Base-by-base conservation (phyloP, 768 basidiomycete species). In the Hortiboletus campestris region DNA sequence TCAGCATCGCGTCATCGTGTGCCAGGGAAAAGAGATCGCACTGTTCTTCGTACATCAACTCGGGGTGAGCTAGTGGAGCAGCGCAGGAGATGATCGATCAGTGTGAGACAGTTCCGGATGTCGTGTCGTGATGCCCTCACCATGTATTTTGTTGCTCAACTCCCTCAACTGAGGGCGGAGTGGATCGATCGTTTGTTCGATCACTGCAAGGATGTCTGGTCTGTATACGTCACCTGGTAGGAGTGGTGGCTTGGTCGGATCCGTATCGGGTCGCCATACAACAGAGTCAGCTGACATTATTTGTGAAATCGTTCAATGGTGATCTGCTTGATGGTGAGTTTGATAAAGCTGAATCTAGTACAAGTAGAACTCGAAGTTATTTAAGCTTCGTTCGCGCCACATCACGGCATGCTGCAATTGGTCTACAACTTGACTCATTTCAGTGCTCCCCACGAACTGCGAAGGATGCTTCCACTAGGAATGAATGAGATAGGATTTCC, bases 71-170 rank as follows among this genome's bases (percentile, higher is more conserved):
- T 91, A 25, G 20, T 32, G 16, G 31, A 7, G 22, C 7, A 38
- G 13, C 29, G 22, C 22, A 35, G n/a, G 8, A 13, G 8, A 45
- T 25, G 36, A 6, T 42, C 4, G 56, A 59, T 62, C 49, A 57
- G 47, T 36, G 9, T 16, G 8, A 51, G 12, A 54, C n/a, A 20
- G 20, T 17, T 17, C 12, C n/a, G 8, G 8, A 35, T 20, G 38
- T 46, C 3, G 3, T 17, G 10, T 7, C n/a, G 14, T 13, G 20
- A 35, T 17, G 6, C 7, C 5, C 48, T 35, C 63, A 86, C 89
- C 80, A 56, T 88, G 88, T 25, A 93, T 89, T 61, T 89, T 84
- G 35, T 89, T 70, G 63, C 89, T 92, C 20, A 93, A 66, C 34
- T 67, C 74, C 50, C 83, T 76, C 49, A 92, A 67, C 44, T 88